Evolutionary conservation across 73 alveolate species (phyloP), one percentile per base, ranked within the genome.

Genomic region (Paramecium tetraurelia): DNA sequence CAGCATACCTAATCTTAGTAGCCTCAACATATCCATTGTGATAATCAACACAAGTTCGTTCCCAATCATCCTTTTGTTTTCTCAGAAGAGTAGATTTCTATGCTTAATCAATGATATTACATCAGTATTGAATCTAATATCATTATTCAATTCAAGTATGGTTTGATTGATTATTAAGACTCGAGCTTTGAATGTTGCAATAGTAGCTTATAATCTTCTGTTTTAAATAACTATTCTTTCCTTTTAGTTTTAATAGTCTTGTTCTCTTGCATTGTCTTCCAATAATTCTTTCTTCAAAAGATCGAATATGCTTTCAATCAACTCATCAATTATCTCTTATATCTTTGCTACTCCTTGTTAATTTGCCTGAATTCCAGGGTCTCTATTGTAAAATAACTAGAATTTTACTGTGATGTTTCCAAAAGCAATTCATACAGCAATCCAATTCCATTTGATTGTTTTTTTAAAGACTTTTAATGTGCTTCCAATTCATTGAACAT

Each of bases 21-120:
- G 87, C 87, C 58, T 35, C 87, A 35, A 75, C 87, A 75, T 75
- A 75, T 2, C 87, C 87, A 75, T 75, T 75, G 38, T 75, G 87
- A 41, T 75, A 75, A 75, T 75, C 87, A 35, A 75, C 33, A n/a
- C 87, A 75, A 35, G 87, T 41, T 41, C 59, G 36, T 38, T 75
- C 58, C 87, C 87, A 75, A 75, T 75, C 87, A 75, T 75, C 59
- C 33, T 75, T 75, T 41, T 75, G 10, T 75, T 38, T 38, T 75
- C 43, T 41, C 44, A 38, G 20, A 0, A 75, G 29, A 22, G 68
- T 75, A 6, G 87, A 75, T 75, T 38, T 38, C 87, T 75, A 14
- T 14, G 3, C 4, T 21, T 7, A 75, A 75, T 36, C 11, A 0
- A 75, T 35, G 35, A 4, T 18, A 0, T 53, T 75, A 75, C 87